Evolutionary conservation across 768 basidiomycete species (phyloP), one percentile per base, ranked within the genome.

Genomic region (Leucocoprinus leucothites): DNA sequence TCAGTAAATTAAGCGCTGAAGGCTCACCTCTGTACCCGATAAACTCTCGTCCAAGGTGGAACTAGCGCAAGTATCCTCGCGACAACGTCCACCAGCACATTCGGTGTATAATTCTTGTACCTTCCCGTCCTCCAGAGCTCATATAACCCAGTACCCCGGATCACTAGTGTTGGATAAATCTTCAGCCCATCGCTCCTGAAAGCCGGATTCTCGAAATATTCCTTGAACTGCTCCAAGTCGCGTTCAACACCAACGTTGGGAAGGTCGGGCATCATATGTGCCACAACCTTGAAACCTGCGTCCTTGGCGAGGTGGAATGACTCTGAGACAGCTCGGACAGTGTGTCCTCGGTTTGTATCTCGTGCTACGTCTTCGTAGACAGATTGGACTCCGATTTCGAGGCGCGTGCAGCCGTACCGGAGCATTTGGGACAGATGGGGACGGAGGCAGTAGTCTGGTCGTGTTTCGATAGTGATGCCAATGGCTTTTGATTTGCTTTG

Each of bases 211-310:
- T 99, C 97, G 63, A 99, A 99, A 69, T 94, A 99, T 67, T 98
- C 97, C 68, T 97, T 95, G 81, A 99, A 99, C 66, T 98, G 97
- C 65, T 94, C 94, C 45, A 99, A 82, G 70, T 99, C 97, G 54
- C 97, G 85, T 74, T 98, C 97, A 57, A 96, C 81, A 31, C 97
- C 97, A 55, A 98, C 92, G 67, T 99, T 99, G 8, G 96, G 96
- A 8, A 98, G 82, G 69, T 99, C 96, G 13, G 95, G 94, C 95
- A 99, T 99, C 97, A 98, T 98, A 68, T 99, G 97, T 18, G 95
- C 95, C 26, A 99, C 97, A 52, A 99, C 95, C 72, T 99, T 99
- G 86, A 97, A 99, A 3, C 97, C 97, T 1, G 96, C 97, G 64
- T 99, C 96, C 69, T 99, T 99, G 18, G 94, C 88, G 63, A 99